A percentile compares a stretch with the other conserved stretches of the same genome.
phyloP scores from a whole-genome alignment of 2,329 filamentous ascomycete genomes.

The Huntiella bhutanensis region DNA sequence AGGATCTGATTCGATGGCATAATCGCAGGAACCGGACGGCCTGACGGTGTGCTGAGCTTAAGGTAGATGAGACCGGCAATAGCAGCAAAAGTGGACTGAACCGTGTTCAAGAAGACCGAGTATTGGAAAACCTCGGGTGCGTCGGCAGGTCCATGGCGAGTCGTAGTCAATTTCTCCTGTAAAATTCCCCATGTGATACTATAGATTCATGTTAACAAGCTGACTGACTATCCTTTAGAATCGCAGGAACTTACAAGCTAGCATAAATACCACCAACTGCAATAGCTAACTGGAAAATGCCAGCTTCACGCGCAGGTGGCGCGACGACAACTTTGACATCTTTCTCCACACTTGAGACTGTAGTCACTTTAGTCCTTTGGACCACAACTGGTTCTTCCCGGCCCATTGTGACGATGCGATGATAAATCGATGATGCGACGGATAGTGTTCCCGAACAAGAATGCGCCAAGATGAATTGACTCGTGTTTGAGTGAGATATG shows the following conservation, averaged over 20 bases:
- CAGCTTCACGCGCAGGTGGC: slow-evolving; percentile 26
- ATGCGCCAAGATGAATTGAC: no score
- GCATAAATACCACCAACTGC: slow-evolving; percentile 93
- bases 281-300: slow-evolving; percentile 57
- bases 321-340: not conserved
- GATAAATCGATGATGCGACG: no score
- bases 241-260: slow-evolving; percentile 54
- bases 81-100: slow-evolving; percentile 80
- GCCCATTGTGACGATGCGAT: slow-evolving; percentile 28
- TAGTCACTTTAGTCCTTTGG: slow-evolving; percentile 16
- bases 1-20: slow-evolving; percentile 64
- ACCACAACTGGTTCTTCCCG: slow-evolving; percentile 51
- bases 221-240: no score
- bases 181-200: slow-evolving; percentile 91
- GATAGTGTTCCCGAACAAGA: no score
- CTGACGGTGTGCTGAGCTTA: slow-evolving; percentile 35
- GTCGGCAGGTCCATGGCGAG: slow-evolving; percentile 49
- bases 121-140: slow-evolving; percentile 70
- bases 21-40: slow-evolving; percentile 35
- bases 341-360: not conserved
- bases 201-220: slow-evolving; percentile 1
- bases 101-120: slow-evolving; percentile 86
- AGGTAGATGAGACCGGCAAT: slow-evolving; percentile 70
- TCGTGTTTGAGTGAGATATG: no score
- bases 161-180: slow-evolving; percentile 94